Evolutionary conservation across 1,284 basidiomycete genomes (phyloP), one percentile per base, ranked within the genome.

Genomic region (Prillingera fragicola): DNA sequence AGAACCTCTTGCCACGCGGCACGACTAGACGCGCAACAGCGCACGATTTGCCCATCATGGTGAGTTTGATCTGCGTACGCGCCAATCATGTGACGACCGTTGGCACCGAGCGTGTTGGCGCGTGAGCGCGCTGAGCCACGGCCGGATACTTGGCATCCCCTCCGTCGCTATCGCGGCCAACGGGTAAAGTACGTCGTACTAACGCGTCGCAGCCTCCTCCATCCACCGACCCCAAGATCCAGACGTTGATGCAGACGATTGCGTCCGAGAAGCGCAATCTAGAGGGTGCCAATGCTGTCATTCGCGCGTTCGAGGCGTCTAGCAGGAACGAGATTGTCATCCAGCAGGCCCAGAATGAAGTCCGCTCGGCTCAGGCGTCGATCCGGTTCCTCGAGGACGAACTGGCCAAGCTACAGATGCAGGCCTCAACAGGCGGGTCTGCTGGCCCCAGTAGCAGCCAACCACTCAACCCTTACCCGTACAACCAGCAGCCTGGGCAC

Each of bases 331-430:
- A 71, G 53, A 62, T 63, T 4, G 70, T 70, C 42, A 72, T 72
- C 33, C 67, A 69, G 43, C 67, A 69, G 48, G 70, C 70, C 28
- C 67, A 70, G 38, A 72, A 72, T 44, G 70, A 72, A 43, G 65
- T 72, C 14, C 60, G 70, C 26, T 50, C 63, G 7, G 68, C 70
- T 7, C 67, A 70, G 50, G 65, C 62, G 4, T 60, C 66, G 9
- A 70, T 72, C 51, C 56, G 59, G 34, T 72, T 68, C 44, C 50
- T 72, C 35, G 69, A 72, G 41, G 67, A 68, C 46, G 69, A 72
- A 49, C 48, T 72, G 26, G 55, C 57, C 5, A 69, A 67, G 47
- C 38, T 72, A n/a, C 64, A 67, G 38, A 18, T 71, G 45, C 41
- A 33, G 14, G 37, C 23, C 22, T 23, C n/a, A 38, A 37, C 19